A percentile compares a stretch with the other conserved stretches of the same genome.
phyloP scores from a whole-genome alignment of 2,329 filamentous ascomycete genomes.

The Penicillium thymicola region DNA sequence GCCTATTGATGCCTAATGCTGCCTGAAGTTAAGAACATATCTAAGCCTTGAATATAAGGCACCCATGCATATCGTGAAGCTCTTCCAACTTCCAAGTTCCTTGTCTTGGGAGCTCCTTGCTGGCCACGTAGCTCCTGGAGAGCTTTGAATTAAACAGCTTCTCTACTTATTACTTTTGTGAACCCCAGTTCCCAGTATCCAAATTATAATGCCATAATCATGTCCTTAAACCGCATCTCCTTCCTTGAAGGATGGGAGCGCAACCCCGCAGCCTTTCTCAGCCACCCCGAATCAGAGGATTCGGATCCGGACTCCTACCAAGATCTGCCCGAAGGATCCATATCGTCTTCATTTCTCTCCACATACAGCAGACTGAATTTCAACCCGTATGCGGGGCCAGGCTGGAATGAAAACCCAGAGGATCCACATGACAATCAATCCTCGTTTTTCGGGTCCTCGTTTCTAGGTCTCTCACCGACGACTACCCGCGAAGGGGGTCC shows the following conservation, averaged over 20 bases:
- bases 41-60: background rate
- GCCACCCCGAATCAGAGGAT: slow-evolving; percentile 21
- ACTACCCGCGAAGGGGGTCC: slow-evolving; percentile 19
- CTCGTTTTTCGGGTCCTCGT: slow-evolving; percentile 19
- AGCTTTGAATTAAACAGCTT: background rate
- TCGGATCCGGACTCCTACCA: slow-evolving; percentile 25
- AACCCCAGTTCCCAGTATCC: background rate
- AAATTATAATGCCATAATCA: slow-evolving; percentile 18
- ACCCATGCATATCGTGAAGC: background rate
- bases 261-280: slow-evolving; percentile 27
- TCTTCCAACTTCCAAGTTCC: background rate
- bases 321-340: slow-evolving; percentile 30
- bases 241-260: slow-evolving; percentile 46
- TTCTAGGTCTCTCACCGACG: slow-evolving; percentile 19
- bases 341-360: slow-evolving; percentile 37
- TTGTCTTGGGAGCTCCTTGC: background rate
- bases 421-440: slow-evolving; percentile 28
- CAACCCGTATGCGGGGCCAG: slow-evolving; percentile 40
- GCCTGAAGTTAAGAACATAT: slow-evolving; percentile 1
- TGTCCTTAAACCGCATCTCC: slow-evolving; percentile 44
- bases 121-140: background rate
- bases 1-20: slow-evolving; percentile 19
- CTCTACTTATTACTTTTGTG: background rate
- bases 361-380: slow-evolving; percentile 41
- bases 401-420: slow-evolving; percentile 36